These are phyloP conservation scores for Colletotrichum sp. DNA, from an alignment of 2,329 filamentous ascomycete species.

Conservation along the genomic window DNA sequence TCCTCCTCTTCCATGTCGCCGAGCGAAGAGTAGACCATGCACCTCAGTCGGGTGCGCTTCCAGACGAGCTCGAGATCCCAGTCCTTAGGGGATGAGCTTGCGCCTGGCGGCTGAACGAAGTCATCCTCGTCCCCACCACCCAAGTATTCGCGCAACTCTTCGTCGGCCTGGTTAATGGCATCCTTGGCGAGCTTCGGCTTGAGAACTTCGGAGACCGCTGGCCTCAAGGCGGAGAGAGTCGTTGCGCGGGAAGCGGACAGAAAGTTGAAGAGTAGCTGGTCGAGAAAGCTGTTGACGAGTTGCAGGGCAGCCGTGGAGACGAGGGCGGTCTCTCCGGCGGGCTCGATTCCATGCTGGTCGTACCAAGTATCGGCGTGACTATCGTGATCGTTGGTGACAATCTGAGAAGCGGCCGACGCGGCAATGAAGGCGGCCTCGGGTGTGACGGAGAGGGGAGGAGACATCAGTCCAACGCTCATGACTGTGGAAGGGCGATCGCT, in stretches of 20 bases:
- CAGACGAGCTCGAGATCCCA: slow-evolving; percentile 95
- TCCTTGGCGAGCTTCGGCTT: slow-evolving; percentile 89
- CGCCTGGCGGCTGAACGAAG: slow-evolving; percentile 58
- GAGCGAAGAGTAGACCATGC: slow-evolving; percentile 97
- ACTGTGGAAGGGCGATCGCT: slow-evolving; percentile 72
- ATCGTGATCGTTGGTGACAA: slow-evolving; percentile 88
- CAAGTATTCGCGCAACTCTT: slow-evolving; percentile 87
- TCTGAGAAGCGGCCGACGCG: slow-evolving; percentile 84
- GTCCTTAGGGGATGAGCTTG: slow-evolving; percentile 53
- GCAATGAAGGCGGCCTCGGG: slow-evolving; percentile 90
- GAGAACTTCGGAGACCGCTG: slow-evolving; percentile 84
- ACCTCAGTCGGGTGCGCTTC: slow-evolving; percentile 90
- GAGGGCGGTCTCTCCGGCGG: slow-evolving; percentile 70
- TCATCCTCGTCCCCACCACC: slow-evolving; percentile 81
- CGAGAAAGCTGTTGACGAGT: slow-evolving; percentile 89
- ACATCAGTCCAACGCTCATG: slow-evolving; percentile 61
- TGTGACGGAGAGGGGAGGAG: slow-evolving; percentile 71
- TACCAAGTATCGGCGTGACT: slow-evolving; percentile 73
- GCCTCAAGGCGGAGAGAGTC: slow-evolving; percentile 74
- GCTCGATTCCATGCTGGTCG: slow-evolving; percentile 70
- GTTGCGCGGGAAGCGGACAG: slow-evolving; percentile 83
- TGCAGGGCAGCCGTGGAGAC: slow-evolving; percentile 76
- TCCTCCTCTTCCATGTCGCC: slow-evolving; percentile 98
- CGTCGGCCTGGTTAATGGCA: slow-evolving; percentile 81
- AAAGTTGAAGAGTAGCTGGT: slow-evolving; percentile 91